phyloP scores from a whole-genome alignment of 768 basidiomycete genomes.

The Hygrophoropsis aurantiaca region DNA sequence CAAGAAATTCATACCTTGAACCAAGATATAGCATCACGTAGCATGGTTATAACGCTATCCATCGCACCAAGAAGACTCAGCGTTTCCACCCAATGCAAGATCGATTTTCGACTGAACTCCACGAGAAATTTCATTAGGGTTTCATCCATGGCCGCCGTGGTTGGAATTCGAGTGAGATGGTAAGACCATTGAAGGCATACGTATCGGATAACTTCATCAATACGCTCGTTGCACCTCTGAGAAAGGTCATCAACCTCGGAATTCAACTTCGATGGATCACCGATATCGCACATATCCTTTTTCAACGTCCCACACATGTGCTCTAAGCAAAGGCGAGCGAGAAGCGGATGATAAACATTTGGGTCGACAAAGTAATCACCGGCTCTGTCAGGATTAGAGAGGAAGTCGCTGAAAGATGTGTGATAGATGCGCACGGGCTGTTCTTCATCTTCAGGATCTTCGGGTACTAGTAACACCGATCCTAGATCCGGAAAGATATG shows the following conservation, averaged over 20 bases:
- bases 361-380: slow-evolving; percentile 9
- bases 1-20: slow-evolving; percentile 11
- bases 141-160: slow-evolving; percentile 4
- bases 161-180: slow-evolving; percentile 13
- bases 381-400: slow-evolving; percentile 15
- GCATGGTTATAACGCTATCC: slow-evolving; percentile 13
- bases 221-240: slow-evolving; percentile 6
- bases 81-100: slow-evolving; percentile 17
- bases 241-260: slow-evolving; percentile 12
- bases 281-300: slow-evolving; percentile 12
- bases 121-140: slow-evolving; percentile 8
- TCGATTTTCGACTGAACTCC: slow-evolving; percentile 11
- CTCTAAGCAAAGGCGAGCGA: slow-evolving; percentile 14
- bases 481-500: slow-evolving; percentile 13
- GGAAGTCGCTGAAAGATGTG: slow-evolving; percentile 20
- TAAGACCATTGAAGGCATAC: slow-evolving; percentile 17
- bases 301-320: slow-evolving; percentile 12
- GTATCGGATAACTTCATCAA: slow-evolving; percentile 11
- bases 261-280: slow-evolving; percentile 14
- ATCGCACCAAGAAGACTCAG: slow-evolving; percentile 16
- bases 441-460: slow-evolving; percentile 2
- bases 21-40: slow-evolving; percentile 14
- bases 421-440: slow-evolving; percentile 20
- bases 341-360: slow-evolving; percentile 10
- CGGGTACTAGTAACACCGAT: slow-evolving; percentile 14